These are phyloP conservation scores for Papilionanthe hybrid DNA, from an alignment of 116 monocot genomes.

Conservation along the genomic window DNA sequence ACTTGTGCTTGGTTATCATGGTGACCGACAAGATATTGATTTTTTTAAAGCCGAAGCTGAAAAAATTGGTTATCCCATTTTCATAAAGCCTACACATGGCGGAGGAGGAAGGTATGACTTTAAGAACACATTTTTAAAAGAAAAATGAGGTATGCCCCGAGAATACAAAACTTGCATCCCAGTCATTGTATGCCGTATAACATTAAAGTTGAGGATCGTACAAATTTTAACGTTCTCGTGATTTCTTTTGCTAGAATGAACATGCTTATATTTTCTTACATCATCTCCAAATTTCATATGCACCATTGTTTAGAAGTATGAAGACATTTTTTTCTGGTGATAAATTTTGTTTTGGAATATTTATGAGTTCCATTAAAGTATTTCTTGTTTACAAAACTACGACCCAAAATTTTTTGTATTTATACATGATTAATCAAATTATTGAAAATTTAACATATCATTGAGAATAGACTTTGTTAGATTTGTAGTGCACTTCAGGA, in stretches of 20 bases:
- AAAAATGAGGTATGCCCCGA: neutral
- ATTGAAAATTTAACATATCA: neutral
- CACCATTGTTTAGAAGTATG: neutral
- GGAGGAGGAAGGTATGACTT: slow-evolving; percentile 83
- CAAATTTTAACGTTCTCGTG: neutral
- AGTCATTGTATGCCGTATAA: neutral
- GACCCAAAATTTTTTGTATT: neutral
- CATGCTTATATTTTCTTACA: neutral
- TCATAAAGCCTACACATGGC: slow-evolving; percentile 99
- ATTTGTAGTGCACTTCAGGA: neutral
- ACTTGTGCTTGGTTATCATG: slow-evolving; percentile 96
- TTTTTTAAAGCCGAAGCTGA: slow-evolving; percentile 83
- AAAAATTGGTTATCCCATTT: slow-evolving; percentile 87
- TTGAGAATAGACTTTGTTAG: neutral
- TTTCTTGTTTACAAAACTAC: neutral
- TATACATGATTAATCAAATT: neutral
- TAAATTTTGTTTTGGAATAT: neutral
- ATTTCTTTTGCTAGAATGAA: neutral
- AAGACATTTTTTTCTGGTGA: neutral
- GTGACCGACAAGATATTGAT: slow-evolving; percentile 66
- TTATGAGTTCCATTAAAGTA: neutral
- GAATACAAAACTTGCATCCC: neutral
- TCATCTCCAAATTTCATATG: neutral
- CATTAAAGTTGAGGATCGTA: neutral
- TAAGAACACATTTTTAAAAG: neutral